phyloP scores from a whole-genome alignment of 2,329 filamentous ascomycete genomes.

The Alternaria arbusti region DNA sequence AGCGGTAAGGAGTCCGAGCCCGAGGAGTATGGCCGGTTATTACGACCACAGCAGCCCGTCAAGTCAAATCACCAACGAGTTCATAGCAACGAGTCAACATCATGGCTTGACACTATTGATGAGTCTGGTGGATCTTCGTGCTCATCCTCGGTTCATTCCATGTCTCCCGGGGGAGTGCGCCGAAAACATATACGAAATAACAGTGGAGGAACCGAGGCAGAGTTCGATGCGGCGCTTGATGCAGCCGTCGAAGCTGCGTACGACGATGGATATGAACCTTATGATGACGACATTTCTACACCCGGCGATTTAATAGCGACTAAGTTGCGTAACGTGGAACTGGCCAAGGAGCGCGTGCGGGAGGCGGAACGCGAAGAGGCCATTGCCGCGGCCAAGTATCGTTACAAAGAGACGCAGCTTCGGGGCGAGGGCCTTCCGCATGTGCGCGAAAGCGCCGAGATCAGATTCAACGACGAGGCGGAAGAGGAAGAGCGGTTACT shows the following conservation, averaged over 20 bases:
- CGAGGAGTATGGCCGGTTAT: slow-evolving; percentile 22
- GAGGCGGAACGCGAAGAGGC: slow-evolving; percentile 75
- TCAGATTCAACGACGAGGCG: slow-evolving; percentile 47
- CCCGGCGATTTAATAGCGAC: slow-evolving; percentile 43
- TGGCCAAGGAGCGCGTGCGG: slow-evolving; percentile 76
- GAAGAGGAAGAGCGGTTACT: slow-evolving; percentile 63
- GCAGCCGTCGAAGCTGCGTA: slow-evolving; percentile 96
- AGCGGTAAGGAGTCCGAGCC: slow-evolving; percentile 29
- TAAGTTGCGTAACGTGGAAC: slow-evolving; percentile 67
- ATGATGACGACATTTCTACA: slow-evolving; percentile 51
- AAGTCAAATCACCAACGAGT: slow-evolving; percentile 53
- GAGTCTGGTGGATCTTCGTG: slow-evolving; percentile 81
- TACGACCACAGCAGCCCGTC: slow-evolving; percentile 30
- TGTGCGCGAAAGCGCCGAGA: slow-evolving; percentile 46
- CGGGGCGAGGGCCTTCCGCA: slow-evolving; percentile 56
- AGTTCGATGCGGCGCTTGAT: slow-evolving; percentile 93
- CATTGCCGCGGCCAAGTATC: slow-evolving; percentile 65
- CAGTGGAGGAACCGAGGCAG: slow-evolving; percentile 80
- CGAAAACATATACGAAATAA: slow-evolving; percentile 72
- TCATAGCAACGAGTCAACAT: slow-evolving; percentile 79
- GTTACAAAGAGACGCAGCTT: slow-evolving; percentile 57
- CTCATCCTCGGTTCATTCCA: slow-evolving; percentile 79
- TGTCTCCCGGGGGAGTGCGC: slow-evolving; percentile 72
- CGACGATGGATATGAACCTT: slow-evolving; percentile 85
- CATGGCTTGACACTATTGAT: slow-evolving; percentile 93